A percentile compares a stretch with the other conserved stretches of the same genome.
Evolutionary conservation across 768 basidiomycete genomes (phyloP).

Genomic region (Tylopilus vinaceipallidus): DNA sequence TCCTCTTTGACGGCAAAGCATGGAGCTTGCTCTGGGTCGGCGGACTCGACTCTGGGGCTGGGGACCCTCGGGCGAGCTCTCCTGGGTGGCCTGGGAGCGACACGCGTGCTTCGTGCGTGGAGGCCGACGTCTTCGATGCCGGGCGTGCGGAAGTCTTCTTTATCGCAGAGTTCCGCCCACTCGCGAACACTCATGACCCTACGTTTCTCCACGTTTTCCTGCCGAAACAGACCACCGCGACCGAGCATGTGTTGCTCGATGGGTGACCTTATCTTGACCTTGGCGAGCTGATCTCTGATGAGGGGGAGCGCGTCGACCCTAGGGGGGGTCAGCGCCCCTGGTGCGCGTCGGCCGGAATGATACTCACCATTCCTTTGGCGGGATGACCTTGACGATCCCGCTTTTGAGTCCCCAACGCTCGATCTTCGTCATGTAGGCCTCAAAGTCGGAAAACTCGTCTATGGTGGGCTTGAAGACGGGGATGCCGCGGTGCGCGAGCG

Average conservation of each 20-base stretch:
- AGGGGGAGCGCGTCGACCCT: constrained; percentile 76
- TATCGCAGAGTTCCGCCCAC: constrained; percentile 76
- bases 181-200: constrained; percentile 81
- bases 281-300: constrained; percentile 64
- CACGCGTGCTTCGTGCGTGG: constrained; percentile 41
- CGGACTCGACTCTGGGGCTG: constrained; percentile 38
- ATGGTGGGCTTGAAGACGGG: constrained; percentile 95
- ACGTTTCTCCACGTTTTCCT: constrained; percentile 89
- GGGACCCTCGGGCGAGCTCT: constrained; percentile 45
- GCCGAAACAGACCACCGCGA: constrained; percentile 79
- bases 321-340: constrained; percentile 17
- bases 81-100: constrained; percentile 34
- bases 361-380: constrained; percentile 88
- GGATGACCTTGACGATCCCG: constrained; percentile 95
- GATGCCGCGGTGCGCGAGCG: constrained; percentile 80
- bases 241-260: constrained; percentile 95
- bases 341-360: constrained; percentile 10
- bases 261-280: constrained; percentile 80
- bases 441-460: constrained; percentile 91
- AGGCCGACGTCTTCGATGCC: constrained; percentile 67
- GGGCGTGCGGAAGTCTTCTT: constrained; percentile 72
- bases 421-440: constrained; percentile 81
- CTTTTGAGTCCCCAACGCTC: constrained; percentile 89
- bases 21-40: constrained; percentile 40
- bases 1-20: constrained; percentile 46